Conservation (phyloP, 2,329 filamentous ascomycete species). For the Fusarium goolgardi region DNA sequence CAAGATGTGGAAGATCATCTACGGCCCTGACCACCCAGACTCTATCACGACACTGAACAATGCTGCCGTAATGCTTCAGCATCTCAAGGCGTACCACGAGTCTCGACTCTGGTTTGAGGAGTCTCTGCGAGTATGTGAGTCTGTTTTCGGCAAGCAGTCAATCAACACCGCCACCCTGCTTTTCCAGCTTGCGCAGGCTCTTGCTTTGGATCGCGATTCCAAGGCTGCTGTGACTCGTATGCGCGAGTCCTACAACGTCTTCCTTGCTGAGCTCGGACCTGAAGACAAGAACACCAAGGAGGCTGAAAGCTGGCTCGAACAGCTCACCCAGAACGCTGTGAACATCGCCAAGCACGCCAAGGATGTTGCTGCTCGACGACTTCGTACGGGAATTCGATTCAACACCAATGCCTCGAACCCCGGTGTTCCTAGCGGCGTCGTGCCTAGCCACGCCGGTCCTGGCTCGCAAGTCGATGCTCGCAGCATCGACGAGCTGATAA, state of each 20-base stretch:
- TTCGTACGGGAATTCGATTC: constrained; percentile 77
- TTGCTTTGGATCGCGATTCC: constrained; percentile 94
- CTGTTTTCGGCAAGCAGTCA: constrained; percentile 87
- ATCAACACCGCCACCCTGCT: constrained; percentile 94
- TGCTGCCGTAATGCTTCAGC: constrained; percentile 97
- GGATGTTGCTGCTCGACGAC: constrained; percentile 79
- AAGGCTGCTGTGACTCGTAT: constrained; percentile 92
- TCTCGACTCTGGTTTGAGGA: constrained; percentile 97
- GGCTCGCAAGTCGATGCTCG: constrained; percentile 72
- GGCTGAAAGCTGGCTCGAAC: constrained; percentile 94
- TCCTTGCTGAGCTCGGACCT: constrained; percentile 85
- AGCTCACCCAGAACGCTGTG: constrained; percentile 95
- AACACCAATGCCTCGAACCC: constrained; percentile 54
- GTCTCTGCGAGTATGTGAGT: constrained; percentile 87
- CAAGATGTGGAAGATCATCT: constrained; percentile 96
- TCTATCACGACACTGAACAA: constrained; percentile 99
- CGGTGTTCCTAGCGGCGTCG: constrained; percentile 47
- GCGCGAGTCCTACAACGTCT: constrained; percentile 97
- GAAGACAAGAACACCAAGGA: constrained; percentile 98
- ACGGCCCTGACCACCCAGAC: constrained; percentile 92
- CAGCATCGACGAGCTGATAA: constrained; percentile 92
- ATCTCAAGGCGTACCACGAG: constrained; percentile 92
- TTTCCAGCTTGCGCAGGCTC: constrained; percentile 95
- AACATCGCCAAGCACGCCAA: constrained; percentile 94
- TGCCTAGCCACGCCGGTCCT: constrained; percentile 48